Percentiles rank a stretch among this genome's conserved stretches.
These are phyloP conservation scores for Thalassiosira ordinaria DNA, from an alignment of 352 stramenopile genomes.

Conservation along the genomic window DNA sequence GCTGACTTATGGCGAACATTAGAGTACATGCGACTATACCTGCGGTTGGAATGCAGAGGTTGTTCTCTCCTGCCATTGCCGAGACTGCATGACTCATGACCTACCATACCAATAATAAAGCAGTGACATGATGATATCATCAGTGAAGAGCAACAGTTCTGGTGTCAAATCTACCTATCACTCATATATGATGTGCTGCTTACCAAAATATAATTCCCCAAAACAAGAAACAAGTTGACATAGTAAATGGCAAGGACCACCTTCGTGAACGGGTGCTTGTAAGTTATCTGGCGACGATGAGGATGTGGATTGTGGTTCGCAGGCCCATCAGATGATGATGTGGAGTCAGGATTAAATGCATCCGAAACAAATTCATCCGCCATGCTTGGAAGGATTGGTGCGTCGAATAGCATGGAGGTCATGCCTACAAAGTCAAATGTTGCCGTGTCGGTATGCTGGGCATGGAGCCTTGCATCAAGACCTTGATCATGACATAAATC, in stretches of 20 bases:
- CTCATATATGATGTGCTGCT: no score
- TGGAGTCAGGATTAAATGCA: constrained; percentile 11
- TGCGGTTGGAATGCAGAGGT: constrained; percentile 66
- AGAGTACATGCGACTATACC: constrained; percentile 69
- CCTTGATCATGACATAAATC: no score
- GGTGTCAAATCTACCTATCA: no score
- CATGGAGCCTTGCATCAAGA: constrained; percentile 16
- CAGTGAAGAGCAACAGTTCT: no score
- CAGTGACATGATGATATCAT: no score
- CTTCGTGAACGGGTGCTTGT: constrained; percentile 51
- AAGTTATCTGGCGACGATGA: constrained; percentile 34
- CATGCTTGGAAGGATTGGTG: constrained; percentile 15
- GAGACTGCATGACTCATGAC: constrained; percentile 79
- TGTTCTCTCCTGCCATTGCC: constrained; percentile 63
- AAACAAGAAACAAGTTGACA: constrained; percentile 78
- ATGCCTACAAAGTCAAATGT: constrained; percentile 82
- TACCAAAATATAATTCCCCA: constrained; percentile 41
- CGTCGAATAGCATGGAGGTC: constrained; percentile 65
- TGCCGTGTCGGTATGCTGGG: constrained; percentile 44
- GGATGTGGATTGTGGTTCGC: constrained; percentile 10
- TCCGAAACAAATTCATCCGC: constrained; percentile 5
- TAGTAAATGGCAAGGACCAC: constrained; percentile 74
- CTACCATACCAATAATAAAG: neutral
- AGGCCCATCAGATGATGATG: neutral
- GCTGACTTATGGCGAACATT: constrained; percentile 73